Conservation (phyloP, 2,329 filamentous ascomycete genomes). For the Fusarium sterilihyphosum region DNA sequence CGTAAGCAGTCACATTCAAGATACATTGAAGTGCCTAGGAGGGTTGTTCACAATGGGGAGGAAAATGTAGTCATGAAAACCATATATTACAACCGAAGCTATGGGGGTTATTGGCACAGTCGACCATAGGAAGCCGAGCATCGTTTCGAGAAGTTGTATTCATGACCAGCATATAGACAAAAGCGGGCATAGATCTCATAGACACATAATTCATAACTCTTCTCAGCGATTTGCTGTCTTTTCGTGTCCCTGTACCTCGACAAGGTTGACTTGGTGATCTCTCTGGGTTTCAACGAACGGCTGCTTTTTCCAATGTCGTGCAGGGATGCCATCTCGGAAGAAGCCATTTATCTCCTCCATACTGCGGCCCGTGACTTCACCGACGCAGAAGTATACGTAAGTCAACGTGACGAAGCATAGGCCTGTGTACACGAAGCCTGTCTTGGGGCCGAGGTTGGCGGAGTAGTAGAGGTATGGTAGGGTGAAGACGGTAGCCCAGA, state of each 20-base stretch:
- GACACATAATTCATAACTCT: not conserved
- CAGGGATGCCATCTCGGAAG: constrained; percentile 42
- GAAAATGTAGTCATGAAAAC: not conserved
- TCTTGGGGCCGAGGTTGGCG: constrained; percentile 50
- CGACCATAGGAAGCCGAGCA: not conserved
- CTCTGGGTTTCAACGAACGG: constrained; percentile 20
- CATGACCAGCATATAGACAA: not conserved
- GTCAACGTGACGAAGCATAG: constrained; percentile 46
- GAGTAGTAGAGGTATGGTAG: constrained; percentile 55
- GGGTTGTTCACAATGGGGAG: not conserved
- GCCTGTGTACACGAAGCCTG: constrained; percentile 51
- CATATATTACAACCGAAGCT: not conserved
- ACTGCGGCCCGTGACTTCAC: constrained; percentile 43
- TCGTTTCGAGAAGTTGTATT: not conserved
- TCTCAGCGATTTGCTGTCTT: not conserved
- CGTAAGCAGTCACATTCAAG: not conserved
- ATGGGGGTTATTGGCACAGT: not conserved
- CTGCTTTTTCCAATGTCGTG: constrained; percentile 41
- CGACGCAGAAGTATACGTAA: constrained; percentile 52
- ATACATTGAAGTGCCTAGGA: not conserved
- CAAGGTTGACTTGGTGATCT: not conserved
- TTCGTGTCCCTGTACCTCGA: not conserved
- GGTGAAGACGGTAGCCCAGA: constrained; percentile 54
- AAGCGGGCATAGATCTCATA: not conserved
- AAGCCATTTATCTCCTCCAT: constrained; percentile 46